phyloP scores from a whole-genome alignment of 2,329 filamentous ascomycete species.

The Ciborinia camelliae region DNA sequence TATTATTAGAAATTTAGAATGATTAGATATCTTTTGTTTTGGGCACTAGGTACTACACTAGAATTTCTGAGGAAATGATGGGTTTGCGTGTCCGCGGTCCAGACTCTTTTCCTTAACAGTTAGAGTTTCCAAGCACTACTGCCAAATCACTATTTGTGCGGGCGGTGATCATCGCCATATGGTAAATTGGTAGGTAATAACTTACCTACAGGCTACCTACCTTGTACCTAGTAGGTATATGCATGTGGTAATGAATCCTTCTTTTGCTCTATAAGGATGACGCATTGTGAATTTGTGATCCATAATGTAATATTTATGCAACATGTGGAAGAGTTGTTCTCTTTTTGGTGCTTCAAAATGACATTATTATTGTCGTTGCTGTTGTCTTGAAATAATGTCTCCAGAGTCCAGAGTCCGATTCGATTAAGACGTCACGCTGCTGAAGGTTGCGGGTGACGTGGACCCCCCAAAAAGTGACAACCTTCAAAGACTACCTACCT shows the following conservation, averaged over 20 bases:
- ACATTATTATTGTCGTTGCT: no score
- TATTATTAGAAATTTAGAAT: no score
- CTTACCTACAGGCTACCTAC: no score
- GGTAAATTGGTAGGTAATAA: background rate
- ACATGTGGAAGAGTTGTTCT: background rate
- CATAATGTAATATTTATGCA: constrained; percentile 11
- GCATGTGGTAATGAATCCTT: constrained; percentile 5
- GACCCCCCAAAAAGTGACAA: background rate
- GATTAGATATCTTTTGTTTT: no score
- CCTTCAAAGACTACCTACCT: no score
- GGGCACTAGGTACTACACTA: no score
- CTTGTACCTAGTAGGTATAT: no score
- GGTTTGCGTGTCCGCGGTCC: constrained; percentile 4
- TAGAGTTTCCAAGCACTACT: background rate
- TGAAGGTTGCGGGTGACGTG: background rate
- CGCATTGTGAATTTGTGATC: background rate
- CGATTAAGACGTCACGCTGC: constrained; percentile 3
- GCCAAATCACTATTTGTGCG: background rate
- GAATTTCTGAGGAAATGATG: background rate
- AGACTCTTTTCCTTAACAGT: background rate
- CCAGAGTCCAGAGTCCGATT: no score
- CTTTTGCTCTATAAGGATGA: background rate
- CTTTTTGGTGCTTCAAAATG: constrained; percentile 11
- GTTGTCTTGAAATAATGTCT: no score
- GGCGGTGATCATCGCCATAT: background rate